These are phyloP conservation scores for Cyclospora cayetanensis DNA, from an alignment of 169 alveolate species.

Conservation along the genomic window DNA sequence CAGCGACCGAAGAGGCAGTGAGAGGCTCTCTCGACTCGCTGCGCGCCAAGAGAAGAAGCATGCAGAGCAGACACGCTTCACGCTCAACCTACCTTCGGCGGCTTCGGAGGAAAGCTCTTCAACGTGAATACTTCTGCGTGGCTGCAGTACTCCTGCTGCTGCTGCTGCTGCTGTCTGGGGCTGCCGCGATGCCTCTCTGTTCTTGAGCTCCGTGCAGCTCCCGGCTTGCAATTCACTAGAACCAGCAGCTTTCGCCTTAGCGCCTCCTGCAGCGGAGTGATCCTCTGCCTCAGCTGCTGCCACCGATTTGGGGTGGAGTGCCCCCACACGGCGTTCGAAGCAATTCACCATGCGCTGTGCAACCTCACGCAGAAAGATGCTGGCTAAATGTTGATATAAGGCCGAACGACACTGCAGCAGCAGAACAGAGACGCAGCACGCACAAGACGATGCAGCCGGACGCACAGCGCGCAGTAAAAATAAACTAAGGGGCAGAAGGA, in stretches of 20 bases:
- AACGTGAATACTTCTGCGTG: too few species aligned
- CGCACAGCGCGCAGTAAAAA: background rate
- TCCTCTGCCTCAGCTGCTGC: background rate
- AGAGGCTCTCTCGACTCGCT: too few species aligned
- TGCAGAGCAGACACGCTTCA: too few species aligned
- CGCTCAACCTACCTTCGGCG: too few species aligned
- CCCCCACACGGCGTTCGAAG: background rate
- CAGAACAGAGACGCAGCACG: background rate
- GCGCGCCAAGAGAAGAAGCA: too few species aligned
- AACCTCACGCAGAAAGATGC: background rate
- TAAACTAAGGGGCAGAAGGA: background rate
- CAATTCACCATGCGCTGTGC: background rate
- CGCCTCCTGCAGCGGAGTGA: background rate
- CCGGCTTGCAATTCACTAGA: too few species aligned
- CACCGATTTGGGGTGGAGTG: background rate
- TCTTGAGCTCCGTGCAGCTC: too few species aligned
- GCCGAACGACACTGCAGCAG: background rate
- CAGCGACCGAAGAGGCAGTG: too few species aligned
- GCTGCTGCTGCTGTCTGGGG: slow-evolving; percentile 2
- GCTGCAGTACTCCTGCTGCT: background rate
- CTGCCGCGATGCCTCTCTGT: background rate
- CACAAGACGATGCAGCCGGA: background rate
- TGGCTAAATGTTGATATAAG: background rate
- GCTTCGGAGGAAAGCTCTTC: too few species aligned
- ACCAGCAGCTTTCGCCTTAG: too few species aligned